Conservation (phyloP, 352 stramenopile species). For the Peronospora tabacina region DNA sequence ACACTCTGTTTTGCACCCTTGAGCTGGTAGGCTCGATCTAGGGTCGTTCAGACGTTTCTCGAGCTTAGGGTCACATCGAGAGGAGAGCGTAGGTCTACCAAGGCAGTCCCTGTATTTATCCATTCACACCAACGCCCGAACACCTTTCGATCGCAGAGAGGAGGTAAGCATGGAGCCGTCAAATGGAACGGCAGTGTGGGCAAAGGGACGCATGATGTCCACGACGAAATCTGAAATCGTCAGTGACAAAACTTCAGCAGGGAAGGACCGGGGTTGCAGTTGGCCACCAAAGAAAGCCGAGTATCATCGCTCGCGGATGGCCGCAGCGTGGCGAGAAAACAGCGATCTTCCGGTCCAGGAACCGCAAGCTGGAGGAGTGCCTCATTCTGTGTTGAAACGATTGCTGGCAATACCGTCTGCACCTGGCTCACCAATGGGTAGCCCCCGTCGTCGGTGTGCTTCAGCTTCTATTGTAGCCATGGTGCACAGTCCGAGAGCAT, state of each 20-base stretch:
- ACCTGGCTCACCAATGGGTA: conserved; percentile 15
- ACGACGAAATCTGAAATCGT: conserved; percentile 23
- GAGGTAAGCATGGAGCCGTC: conserved; percentile 24
- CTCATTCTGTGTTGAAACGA: conserved; percentile 26
- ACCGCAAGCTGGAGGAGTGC: conserved; percentile 23
- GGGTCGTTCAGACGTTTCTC: conserved; percentile 17
- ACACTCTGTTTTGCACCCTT: neutral
- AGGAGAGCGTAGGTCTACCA: neutral
- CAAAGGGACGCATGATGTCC: conserved; percentile 3
- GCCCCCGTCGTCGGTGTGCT: conserved; percentile 26
- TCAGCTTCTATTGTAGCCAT: conserved; percentile 25
- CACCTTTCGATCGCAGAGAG: conserved; percentile 32
- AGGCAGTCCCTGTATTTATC: conserved; percentile 24
- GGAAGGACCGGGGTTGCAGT: conserved; percentile 19
- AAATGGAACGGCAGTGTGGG: conserved; percentile 18
- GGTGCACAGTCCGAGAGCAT: conserved; percentile 30
- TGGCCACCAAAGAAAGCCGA: conserved; percentile 20
- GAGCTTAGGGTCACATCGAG: conserved; percentile 14
- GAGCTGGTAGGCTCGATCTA: no score
- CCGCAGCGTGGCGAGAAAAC: conserved; percentile 18
- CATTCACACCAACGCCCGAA: conserved; percentile 18
- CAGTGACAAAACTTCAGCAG: conserved; percentile 10
- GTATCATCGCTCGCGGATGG: conserved; percentile 21
- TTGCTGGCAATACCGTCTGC: conserved; percentile 15
- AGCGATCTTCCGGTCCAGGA: conserved; percentile 14